Evolutionary conservation across 2,329 filamentous ascomycete species (phyloP), one percentile per base, ranked within the genome.

Genomic region (Fusarium sp.): DNA sequence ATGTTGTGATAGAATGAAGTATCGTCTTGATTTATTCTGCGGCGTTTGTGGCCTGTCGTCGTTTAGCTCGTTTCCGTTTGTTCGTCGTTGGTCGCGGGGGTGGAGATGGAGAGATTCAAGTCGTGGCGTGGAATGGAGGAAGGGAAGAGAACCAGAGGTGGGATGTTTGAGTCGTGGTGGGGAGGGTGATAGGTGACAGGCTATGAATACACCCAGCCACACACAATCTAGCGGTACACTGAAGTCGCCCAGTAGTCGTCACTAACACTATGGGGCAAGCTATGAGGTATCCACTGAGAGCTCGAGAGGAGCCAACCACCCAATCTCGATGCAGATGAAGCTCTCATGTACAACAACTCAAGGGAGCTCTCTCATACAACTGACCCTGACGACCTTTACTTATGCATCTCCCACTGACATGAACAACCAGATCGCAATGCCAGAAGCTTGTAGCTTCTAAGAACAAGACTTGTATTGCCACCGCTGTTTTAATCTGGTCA

Each of bases 61-160:
- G 57, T 33, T 34, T 49, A 22, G 18, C 42, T 40, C 40, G 40
- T 11, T 53, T n/a, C 24, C 13, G 56, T 63, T 55, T 58, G 31
- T 33, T 70, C 63, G 58, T 70, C 36, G 58, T 57, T 42, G 54
- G 67, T 70, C 68, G 63, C 58, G 67, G 68, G 53, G 67, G 52
- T 70, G 67, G 58, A 68, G 67, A 59, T 66, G 50, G 26, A 44
- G 66, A 54, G 48, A 60, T 53, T 38, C 40, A 52, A 68, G 46
- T 46, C 53, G 57, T 68, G 65, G 52, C 42, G 55, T 26, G 59
- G 40, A 49, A 61, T 68, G 66, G 59, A 64, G 28, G 36, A 67
- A 69, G 46, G 57, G 62, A 66, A 68, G 53, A 53, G 56, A 62
- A 66, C 39, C 20, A 53, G 40, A 43, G 42, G 54, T 66, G 53